Evolutionary conservation across 768 basidiomycete species (phyloP).

Genomic region (Russula sp.): DNA sequence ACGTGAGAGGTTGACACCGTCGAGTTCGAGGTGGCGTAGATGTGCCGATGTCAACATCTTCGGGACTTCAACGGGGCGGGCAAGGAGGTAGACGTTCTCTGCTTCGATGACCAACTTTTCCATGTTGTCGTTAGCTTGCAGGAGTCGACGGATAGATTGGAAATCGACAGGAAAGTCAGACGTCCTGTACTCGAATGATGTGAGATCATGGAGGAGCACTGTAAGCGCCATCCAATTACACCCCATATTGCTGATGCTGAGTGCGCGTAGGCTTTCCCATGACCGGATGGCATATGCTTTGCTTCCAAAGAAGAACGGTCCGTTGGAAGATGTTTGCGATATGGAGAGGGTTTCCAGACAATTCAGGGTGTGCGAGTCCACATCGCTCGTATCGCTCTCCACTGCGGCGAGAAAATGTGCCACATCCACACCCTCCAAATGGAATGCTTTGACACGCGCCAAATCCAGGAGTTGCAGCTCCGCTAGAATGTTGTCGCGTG

Average conservation of each 20-base stretch:
- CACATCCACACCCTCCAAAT: constrained; percentile 4
- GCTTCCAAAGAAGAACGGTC: neutral
- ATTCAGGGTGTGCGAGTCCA: neutral
- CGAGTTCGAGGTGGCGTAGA: constrained; percentile 21
- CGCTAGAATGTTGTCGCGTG: constrained; percentile 2
- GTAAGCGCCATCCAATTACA: constrained; percentile 9
- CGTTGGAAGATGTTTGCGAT: neutral
- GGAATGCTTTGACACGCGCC: constrained; percentile 1
- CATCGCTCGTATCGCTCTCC: neutral
- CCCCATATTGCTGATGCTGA: neutral
- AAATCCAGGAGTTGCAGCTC: constrained; percentile 8
- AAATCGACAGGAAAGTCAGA: constrained; percentile 3
- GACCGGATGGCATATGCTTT: neutral
- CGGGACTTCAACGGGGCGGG: neutral
- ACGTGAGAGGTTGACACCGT: neutral
- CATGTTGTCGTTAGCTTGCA: constrained; percentile 26
- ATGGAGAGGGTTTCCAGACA: constrained; percentile 5
- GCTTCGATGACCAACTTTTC: constrained; percentile 21
- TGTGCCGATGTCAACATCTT: constrained; percentile 7
- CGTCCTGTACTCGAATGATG: constrained; percentile 20
- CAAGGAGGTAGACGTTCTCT: neutral
- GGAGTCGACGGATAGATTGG: constrained; percentile 18
- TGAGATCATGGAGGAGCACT: neutral
- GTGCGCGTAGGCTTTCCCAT: constrained; percentile 5
- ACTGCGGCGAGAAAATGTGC: neutral